Base-by-base conservation (phyloP, 192 early-diverging fungal species). In the Coemansia sp. region DNA sequence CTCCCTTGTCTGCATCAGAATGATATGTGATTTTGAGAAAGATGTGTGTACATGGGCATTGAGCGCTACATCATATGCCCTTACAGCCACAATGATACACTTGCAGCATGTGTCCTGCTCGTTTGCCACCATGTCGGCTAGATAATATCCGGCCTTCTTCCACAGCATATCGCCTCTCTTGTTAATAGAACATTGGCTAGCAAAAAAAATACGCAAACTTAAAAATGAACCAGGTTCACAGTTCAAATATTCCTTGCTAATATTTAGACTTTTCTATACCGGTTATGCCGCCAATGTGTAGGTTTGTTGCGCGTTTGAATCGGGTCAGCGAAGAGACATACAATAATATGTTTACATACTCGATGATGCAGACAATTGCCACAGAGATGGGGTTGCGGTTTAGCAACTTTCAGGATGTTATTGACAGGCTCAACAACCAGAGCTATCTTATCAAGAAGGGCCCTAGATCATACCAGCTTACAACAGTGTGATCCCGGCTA, bases 351-450 rank as follows among this genome's bases (percentile, higher is more conserved):
- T 93, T 92, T 67, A 82, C 86, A 6, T 80, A 76, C 55, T 85
- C 90, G 22, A 83, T 89, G 67, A 57, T 93, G 58, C 82, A 82
- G 47, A 66, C 74, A 31, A 84, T 86, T 32, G 85, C 83, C 9
- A 71, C 82, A 56, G 75, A 84, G 32, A 79, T 87, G 62, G 59
- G 76, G 50, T 47, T 88, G 54, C 75, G 80, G 26, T 85, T 73
- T 56, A 71, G 67, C 5, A 85, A 85, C 52, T 90, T 92, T 61
- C 78, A 81, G 60, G 81, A 80, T n/a, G 73, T 92, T 53, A 54
- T 92, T 5, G 89, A 92, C 54, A 80, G 69, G 12, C 73, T 92
- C 41, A 92, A 92, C 79, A 84, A 88, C 60, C 87, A 92, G 58
- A 86, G 76, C 72, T 90, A 87, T 62, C 54, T 92, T 49, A 74